Evolutionary conservation across 495 filamentous ascomycete genomes (phyloP).

Genomic region (Opeltia flavorubescens): DNA sequence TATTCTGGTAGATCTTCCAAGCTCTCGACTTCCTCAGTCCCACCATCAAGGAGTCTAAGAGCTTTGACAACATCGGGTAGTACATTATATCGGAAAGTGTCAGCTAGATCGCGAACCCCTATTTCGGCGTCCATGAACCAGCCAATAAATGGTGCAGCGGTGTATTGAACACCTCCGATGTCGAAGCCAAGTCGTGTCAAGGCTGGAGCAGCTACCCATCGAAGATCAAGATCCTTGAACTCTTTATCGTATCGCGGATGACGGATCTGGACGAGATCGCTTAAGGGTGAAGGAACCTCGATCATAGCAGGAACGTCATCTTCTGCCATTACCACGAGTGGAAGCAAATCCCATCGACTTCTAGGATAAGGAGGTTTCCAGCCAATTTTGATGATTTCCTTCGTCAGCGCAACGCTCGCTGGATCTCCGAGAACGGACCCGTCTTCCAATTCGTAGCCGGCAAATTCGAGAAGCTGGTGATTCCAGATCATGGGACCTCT

Average conservation of each 20-base stretch:
- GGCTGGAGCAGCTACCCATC: conserved; percentile 16
- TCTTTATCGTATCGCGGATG: conserved; percentile 13
- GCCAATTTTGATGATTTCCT: conserved; percentile 15
- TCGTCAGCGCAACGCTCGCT: conserved; percentile 11
- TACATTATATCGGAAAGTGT: conserved; percentile 15
- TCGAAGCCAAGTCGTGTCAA: conserved; percentile 19
- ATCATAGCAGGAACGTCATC: conserved; percentile 13
- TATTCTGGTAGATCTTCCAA: conserved; percentile 18
- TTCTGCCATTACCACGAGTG: conserved; percentile 20
- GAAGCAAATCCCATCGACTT: conserved; percentile 19
- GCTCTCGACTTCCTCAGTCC: conserved; percentile 5
- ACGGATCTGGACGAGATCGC: conserved; percentile 11
- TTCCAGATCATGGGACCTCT: conserved; percentile 20
- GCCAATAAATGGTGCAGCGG: conserved; percentile 19
- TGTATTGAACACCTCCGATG: conserved; percentile 20
- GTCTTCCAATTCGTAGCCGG: conserved; percentile 12
- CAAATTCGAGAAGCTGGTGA: conserved; percentile 18
- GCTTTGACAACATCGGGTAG: conserved; percentile 11
- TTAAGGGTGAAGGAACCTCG: conserved; percentile 10
- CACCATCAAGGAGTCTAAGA: conserved; percentile 1
- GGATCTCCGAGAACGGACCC: conserved; percentile 19
- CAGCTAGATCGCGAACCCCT: conserved; percentile 14
- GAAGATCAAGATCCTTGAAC: conserved; percentile 15
- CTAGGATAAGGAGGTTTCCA: conserved; percentile 15
- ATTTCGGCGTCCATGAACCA: conserved; percentile 22